These are phyloP conservation scores for Echites panduratus DNA, from an alignment of 257 asterid genomes.

Conservation along the genomic window DNA sequence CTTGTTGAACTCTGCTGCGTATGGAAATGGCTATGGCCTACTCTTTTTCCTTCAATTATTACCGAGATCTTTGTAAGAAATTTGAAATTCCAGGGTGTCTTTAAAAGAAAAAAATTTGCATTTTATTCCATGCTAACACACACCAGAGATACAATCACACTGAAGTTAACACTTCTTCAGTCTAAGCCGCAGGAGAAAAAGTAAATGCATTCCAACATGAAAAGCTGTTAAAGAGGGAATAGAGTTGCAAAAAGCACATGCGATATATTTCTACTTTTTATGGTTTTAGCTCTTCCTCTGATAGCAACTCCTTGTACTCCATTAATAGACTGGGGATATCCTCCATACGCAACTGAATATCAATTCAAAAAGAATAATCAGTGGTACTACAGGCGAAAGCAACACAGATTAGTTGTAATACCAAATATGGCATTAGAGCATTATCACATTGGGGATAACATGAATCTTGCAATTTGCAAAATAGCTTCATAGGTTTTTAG, in stretches of 20 bases:
- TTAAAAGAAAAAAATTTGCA: not conserved
- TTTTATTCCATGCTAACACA: not conserved
- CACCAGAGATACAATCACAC: not conserved
- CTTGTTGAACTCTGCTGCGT: not conserved
- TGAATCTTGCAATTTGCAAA: not conserved
- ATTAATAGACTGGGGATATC: constrained; percentile 58
- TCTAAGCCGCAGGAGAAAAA: not conserved
- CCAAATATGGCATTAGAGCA: not conserved
- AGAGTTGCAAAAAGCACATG: not conserved
- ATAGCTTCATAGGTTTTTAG: not conserved
- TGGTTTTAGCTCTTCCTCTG: constrained; percentile 25
- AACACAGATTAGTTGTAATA: not conserved
- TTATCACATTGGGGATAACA: not conserved
- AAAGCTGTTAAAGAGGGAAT: not conserved
- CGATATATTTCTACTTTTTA: not conserved
- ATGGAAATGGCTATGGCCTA: not conserved
- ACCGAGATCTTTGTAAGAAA: not conserved
- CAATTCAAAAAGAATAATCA: constrained; percentile 1
- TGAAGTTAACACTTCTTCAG: not conserved
- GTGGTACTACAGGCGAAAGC: not conserved
- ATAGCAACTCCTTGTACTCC: constrained; percentile 65
- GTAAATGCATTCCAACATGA: not conserved
- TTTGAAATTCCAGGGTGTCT: not conserved
- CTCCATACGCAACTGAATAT: constrained; percentile 65
- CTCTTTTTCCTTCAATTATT: not conserved